phyloP scores from a whole-genome alignment of 2,329 filamentous ascomycete genomes.

The Aureobasidium subglaciale region DNA sequence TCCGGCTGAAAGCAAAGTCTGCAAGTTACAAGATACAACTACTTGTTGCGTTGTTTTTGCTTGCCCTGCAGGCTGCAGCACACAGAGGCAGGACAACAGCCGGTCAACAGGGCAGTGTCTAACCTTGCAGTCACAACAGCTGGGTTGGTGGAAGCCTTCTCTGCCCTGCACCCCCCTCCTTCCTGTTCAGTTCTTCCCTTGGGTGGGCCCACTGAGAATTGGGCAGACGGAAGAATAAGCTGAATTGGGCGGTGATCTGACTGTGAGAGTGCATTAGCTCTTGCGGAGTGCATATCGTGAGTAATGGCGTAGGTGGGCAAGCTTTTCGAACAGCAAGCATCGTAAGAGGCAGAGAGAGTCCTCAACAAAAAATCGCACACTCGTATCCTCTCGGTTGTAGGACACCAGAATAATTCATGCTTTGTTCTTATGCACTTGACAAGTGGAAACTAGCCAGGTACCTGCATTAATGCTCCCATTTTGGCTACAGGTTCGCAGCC shows the following conservation, averaged over 20 bases:
- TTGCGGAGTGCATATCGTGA: conserved; percentile 5
- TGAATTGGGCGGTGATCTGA: background rate
- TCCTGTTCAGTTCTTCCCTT: background rate
- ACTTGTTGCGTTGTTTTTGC: background rate
- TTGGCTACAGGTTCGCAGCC: background rate
- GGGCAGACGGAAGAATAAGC: background rate
- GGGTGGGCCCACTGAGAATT: background rate
- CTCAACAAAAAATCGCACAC: background rate
- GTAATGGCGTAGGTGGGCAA: background rate
- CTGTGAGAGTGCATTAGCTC: background rate
- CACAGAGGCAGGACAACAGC: background rate
- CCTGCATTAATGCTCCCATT: conserved; percentile 2
- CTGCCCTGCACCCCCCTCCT: background rate
- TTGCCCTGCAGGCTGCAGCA: background rate
- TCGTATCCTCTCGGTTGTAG: background rate
- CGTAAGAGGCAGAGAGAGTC: background rate
- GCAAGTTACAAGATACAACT: background rate
- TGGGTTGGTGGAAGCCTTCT: background rate
- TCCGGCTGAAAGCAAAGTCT: background rate
- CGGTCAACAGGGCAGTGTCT: conserved; percentile 2
- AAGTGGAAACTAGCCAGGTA: background rate
- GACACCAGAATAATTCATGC: background rate
- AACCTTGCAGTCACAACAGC: background rate
- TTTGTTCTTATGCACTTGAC: conserved; percentile 5
- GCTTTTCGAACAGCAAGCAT: background rate